phyloP scores from a whole-genome alignment of 2,329 filamentous ascomycete genomes.

The Tetracladium maxilliforme region DNA sequence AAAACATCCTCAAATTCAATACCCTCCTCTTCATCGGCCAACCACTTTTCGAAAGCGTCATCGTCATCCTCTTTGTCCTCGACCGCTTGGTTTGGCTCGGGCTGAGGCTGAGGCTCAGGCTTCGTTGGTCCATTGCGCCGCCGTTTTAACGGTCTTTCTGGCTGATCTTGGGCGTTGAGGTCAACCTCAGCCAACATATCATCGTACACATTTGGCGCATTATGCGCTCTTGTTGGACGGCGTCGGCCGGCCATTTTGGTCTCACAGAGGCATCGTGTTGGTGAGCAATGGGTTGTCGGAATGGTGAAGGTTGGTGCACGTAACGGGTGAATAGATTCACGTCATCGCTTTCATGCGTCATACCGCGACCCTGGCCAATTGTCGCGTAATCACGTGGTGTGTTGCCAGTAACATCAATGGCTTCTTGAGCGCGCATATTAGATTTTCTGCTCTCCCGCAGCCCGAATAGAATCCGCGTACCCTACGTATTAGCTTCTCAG shows the following conservation, averaged over 20 bases:
- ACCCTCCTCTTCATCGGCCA: conserved; percentile 4
- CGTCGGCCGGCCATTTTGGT: neutral
- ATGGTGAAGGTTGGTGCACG: too few relatives aligned
- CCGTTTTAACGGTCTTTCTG: conserved; percentile 19
- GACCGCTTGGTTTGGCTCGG: conserved; percentile 2
- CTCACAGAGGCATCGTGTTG: too few relatives aligned
- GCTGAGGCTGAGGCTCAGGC: conserved; percentile 3
- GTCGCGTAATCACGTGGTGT: too few relatives aligned
- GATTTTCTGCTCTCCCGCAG: too few relatives aligned
- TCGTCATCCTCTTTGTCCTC: conserved; percentile 9
- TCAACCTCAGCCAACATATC: conserved; percentile 27
- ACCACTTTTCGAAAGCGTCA: conserved; percentile 4
- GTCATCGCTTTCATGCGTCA: too few relatives aligned
- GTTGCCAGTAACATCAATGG: too few relatives aligned
- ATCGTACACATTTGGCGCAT: conserved; percentile 24
- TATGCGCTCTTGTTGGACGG: conserved; percentile 1
- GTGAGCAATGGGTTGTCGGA: too few relatives aligned
- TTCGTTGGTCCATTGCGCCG: conserved; percentile 3
- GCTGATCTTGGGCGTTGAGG: conserved; percentile 12
- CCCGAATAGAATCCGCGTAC: too few relatives aligned
- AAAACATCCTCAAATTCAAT: conserved; percentile 15
- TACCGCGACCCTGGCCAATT: too few relatives aligned
- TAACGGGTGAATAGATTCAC: too few relatives aligned
- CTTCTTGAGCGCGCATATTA: too few relatives aligned
- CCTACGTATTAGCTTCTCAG: too few relatives aligned